phyloP scores from a whole-genome alignment of 176 grass and related monocot species.

The Carex littledalei region DNA sequence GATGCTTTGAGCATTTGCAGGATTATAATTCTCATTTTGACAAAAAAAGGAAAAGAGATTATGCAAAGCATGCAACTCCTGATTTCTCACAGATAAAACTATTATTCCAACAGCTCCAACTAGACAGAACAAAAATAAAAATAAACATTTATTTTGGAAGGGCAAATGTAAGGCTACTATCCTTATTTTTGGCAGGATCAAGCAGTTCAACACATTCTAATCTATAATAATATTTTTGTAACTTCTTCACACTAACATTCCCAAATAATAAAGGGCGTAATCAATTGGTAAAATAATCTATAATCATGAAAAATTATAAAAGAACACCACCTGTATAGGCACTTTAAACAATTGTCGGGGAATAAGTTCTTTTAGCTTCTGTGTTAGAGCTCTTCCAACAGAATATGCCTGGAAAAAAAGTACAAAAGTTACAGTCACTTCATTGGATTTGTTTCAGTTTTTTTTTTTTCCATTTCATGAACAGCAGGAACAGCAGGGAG shows the following conservation, averaged over 20 bases:
- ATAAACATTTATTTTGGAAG: neutral
- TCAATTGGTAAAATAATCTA: neutral
- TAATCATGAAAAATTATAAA: conserved; percentile 24
- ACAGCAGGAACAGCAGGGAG: neutral
- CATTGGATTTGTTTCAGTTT: neutral
- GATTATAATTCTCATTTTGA: neutral
- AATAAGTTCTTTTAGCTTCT: conserved; percentile 96
- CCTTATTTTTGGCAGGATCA: neutral
- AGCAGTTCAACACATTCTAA: neutral
- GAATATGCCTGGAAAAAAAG: conserved; percentile 70
- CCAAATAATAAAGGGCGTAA: neutral
- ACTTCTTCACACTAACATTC: conserved; percentile 12
- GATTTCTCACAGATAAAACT: neutral
- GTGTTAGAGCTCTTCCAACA: conserved; percentile 82
- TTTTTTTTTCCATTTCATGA: neutral
- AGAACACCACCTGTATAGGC: conserved; percentile 71
- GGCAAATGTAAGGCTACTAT: neutral
- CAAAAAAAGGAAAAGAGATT: neutral
- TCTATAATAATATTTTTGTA: neutral
- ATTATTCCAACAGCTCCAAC: neutral
- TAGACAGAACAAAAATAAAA: neutral
- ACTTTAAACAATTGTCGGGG: conserved; percentile 97
- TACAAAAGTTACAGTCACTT: neutral
- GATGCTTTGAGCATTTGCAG: conserved; percentile 1
- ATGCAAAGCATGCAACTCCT: neutral